Evolutionary conservation across 768 basidiomycete genomes (phyloP), one percentile per base, ranked within the genome.

Genomic region (Ramaria sp.): DNA sequence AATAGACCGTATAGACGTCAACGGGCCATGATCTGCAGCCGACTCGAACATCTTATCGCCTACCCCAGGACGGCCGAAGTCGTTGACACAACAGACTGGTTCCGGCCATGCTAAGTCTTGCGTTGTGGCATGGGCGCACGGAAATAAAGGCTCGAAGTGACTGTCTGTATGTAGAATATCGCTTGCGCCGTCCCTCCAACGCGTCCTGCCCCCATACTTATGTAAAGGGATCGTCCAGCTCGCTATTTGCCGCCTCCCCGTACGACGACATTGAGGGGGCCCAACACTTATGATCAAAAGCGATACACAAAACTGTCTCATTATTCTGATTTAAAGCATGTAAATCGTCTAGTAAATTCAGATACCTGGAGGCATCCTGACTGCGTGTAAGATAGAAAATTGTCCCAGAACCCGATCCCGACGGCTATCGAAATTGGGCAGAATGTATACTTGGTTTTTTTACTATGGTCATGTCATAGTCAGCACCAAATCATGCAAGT

Each of bases 11-110:
- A 89, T 87, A 0, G 85, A 71, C 0, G 74, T 65, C 27, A 89
- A 72, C 0, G 84, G 78, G 59, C 77, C 73, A 48, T 73, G 75
- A 34, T 79, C 80, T 7, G 62, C 67, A 12, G 56, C 60, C 33
- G 75, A 81, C 38, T 86, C 82, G 60, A 91, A 86, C 89, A 91
- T 91, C 76, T 90, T 91, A 68, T 91, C 89, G 0, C 89, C 88
- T 3, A 91, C 66, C 2, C 83, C 86, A 1, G 89, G 89, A 10
- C 88, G 78, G 1, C 76, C 81, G 81, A 80, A 61, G 78, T 69
- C 52, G 76, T 77, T 0, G 86, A 73, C 53, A 70, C 61, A 11
- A 61, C 59, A 10, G 71, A 87, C 27, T 84, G 83, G n/a, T 78
- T 78, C 19, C 78, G 78, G 31, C 78, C 75, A 61, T 85, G 82